Percentiles rank a stretch among this genome's conserved stretches.
Evolutionary conservation across 2,329 filamentous ascomycete species (phyloP).

Genomic region (Tolypocladium cylindrosporum): DNA sequence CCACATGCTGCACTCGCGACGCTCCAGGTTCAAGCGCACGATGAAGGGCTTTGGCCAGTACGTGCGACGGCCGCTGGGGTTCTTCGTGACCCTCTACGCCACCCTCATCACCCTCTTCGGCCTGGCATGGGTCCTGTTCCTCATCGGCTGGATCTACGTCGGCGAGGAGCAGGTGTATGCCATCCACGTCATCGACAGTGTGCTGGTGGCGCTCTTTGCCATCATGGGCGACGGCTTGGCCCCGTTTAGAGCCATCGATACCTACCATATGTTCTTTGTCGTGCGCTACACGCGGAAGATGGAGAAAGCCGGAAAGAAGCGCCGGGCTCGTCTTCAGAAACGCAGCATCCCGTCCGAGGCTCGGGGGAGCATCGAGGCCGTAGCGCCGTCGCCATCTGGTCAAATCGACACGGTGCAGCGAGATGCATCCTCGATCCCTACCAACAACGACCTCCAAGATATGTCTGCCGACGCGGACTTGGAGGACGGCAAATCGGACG

Average conservation of each 20-base stretch:
- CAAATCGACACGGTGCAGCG: background rate
- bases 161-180: slow-evolving; percentile 60
- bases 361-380: background rate
- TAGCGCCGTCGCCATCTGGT: background rate
- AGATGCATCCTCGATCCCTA: background rate
- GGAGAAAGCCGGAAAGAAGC: slow-evolving; percentile 31
- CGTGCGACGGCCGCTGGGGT: slow-evolving; percentile 64
- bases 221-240: slow-evolving; percentile 61
- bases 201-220: slow-evolving; percentile 61
- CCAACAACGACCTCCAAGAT: slow-evolving; percentile 6
- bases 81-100: slow-evolving; percentile 76
- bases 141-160: slow-evolving; percentile 84
- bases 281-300: slow-evolving; percentile 47
- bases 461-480: slow-evolving; percentile 17
- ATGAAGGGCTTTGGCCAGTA: slow-evolving; percentile 79
- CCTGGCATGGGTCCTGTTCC: slow-evolving; percentile 80
- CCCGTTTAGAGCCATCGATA: slow-evolving; percentile 70
- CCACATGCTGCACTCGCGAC: slow-evolving; percentile 76
- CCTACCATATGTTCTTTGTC: slow-evolving; percentile 80
- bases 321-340: background rate
- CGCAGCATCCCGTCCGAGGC: background rate
- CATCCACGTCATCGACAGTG: slow-evolving; percentile 61
- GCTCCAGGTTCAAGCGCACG: slow-evolving; percentile 67
- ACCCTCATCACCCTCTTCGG: slow-evolving; percentile 76
- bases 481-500: slow-evolving; percentile 26